Evolutionary conservation across 306 rosid species (phyloP).

Genomic region (Fagus sylvatica): DNA sequence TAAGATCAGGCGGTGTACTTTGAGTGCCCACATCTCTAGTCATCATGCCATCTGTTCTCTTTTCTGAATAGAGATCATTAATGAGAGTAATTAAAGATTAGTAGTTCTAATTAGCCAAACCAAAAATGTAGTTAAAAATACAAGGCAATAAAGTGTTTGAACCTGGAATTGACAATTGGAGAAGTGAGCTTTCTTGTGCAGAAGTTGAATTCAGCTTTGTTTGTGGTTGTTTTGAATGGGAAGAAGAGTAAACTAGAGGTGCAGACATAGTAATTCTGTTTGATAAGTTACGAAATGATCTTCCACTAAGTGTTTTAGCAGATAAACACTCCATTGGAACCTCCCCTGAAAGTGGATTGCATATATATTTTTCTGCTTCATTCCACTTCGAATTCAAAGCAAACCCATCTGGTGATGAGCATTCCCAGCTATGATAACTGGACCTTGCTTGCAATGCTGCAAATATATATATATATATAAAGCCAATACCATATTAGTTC

Average conservation of each 20-base stretch:
- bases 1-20: conserved; percentile 56
- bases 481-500: conserved; percentile 6
- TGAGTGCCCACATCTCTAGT: conserved; percentile 87
- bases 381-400: conserved; percentile 94
- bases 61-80: conserved; percentile 37
- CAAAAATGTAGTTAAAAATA: not conserved
- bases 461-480: not conserved
- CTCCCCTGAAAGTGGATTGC: conserved; percentile 93
- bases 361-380: conserved; percentile 91
- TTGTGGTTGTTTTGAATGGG: conserved; percentile 42
- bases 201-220: conserved; percentile 44
- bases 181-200: conserved; percentile 40
- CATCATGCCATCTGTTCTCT: conserved; percentile 50
- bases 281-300: conserved; percentile 63
- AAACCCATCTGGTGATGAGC: conserved; percentile 83
- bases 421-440: conserved; percentile 63
- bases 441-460: conserved; percentile 89
- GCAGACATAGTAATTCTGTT: conserved; percentile 71
- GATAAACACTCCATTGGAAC: conserved; percentile 95
- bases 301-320: conserved; percentile 84
- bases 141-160: conserved; percentile 11
- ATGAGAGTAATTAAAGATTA: not conserved
- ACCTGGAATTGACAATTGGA: conserved; percentile 67
- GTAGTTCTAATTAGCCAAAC: not conserved
- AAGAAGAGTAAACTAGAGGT: conserved; percentile 63